phyloP scores from a whole-genome alignment of 2,329 filamentous ascomycete genomes.

The Pestalotiopsis sp. region DNA sequence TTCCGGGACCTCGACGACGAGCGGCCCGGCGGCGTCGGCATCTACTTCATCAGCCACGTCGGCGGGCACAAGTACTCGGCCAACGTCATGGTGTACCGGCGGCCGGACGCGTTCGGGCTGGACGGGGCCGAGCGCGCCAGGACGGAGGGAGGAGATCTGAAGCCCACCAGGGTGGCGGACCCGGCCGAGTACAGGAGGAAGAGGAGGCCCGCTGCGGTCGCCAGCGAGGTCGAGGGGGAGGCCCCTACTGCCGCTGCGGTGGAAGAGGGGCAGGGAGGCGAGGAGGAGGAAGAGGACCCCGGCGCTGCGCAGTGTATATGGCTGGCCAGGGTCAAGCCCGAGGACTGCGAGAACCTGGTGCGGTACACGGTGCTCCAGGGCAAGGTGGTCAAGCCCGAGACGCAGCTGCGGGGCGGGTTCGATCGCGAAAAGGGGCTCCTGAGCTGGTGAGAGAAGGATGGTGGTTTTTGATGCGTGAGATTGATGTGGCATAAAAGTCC shows the following conservation, averaged over 20 bases:
- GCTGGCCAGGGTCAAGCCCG: constrained; percentile 81
- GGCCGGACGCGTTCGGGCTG: constrained; percentile 58
- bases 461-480: neutral
- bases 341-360: constrained; percentile 92
- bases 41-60: constrained; percentile 96
- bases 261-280: constrained; percentile 14
- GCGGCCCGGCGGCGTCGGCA: constrained; percentile 86
- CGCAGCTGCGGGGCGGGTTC: constrained; percentile 87
- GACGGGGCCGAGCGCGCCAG: constrained; percentile 44
- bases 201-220: constrained; percentile 30
- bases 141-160: constrained; percentile 37
- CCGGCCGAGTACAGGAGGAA: constrained; percentile 31
- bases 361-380: constrained; percentile 88
- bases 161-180: constrained; percentile 28
- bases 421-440: constrained; percentile 78
- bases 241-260: constrained; percentile 3
- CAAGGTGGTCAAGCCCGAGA: constrained; percentile 88
- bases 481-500: neutral
- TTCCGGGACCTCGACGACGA: constrained; percentile 88
- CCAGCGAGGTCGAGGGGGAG: constrained; percentile 26
- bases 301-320: constrained; percentile 89
- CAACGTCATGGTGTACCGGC: constrained; percentile 90
- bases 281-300: constrained; percentile 37
- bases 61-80: constrained; percentile 96
- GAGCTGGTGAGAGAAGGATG: constrained; percentile 73